Percentiles rank a stretch among this genome's conserved stretches.
phyloP scores from a whole-genome alignment of 2,329 filamentous ascomycete genomes.

The Cladophialophora psammophila region DNA sequence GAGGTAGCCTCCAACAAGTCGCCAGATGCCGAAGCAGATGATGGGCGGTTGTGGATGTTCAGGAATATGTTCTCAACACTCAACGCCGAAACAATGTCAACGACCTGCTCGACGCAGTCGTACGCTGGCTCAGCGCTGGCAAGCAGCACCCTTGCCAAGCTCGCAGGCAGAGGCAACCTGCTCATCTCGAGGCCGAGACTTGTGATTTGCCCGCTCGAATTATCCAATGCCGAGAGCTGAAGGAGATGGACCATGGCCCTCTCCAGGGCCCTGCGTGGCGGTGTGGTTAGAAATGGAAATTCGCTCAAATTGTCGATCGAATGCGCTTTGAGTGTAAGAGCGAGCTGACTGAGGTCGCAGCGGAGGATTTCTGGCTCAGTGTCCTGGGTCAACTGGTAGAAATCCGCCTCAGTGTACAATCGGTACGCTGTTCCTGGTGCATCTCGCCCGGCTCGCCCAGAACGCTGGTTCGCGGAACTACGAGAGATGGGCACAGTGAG shows the following conservation, averaged over 20 bases:
- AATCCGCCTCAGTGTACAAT: slow-evolving; percentile 83
- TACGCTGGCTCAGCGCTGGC: slow-evolving; percentile 74
- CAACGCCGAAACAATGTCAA: slow-evolving; percentile 79
- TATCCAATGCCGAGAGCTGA: slow-evolving; percentile 75
- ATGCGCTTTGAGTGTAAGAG: slow-evolving; percentile 92
- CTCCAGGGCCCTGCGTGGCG: slow-evolving; percentile 77
- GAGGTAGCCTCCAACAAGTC: slow-evolving; percentile 1
- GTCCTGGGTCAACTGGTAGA: slow-evolving; percentile 71
- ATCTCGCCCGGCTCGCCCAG: slow-evolving; percentile 92
- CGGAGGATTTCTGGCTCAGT: slow-evolving; percentile 89
- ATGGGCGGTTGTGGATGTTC: slow-evolving; percentile 52
- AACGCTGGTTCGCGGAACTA: slow-evolving; percentile 89
- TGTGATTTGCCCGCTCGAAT: slow-evolving; percentile 74
- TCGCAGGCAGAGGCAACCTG: slow-evolving; percentile 80
- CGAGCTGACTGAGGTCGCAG: slow-evolving; percentile 83
- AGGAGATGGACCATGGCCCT: slow-evolving; percentile 83
- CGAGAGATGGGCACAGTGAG: slow-evolving; percentile 90
- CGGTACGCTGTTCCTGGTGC: slow-evolving; percentile 88
- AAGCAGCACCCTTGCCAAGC: slow-evolving; percentile 81
- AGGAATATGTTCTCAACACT: slow-evolving; percentile 71
- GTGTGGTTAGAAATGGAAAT: slow-evolving; percentile 86
- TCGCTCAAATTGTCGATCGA: slow-evolving; percentile 80
- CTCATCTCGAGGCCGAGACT: slow-evolving; percentile 77
- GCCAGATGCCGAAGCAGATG: neutral
- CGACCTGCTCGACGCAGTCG: slow-evolving; percentile 79